These are phyloP conservation scores for Cyclocybe aegerita DNA, from an alignment of 768 basidiomycete species.

Conservation along the genomic window DNA sequence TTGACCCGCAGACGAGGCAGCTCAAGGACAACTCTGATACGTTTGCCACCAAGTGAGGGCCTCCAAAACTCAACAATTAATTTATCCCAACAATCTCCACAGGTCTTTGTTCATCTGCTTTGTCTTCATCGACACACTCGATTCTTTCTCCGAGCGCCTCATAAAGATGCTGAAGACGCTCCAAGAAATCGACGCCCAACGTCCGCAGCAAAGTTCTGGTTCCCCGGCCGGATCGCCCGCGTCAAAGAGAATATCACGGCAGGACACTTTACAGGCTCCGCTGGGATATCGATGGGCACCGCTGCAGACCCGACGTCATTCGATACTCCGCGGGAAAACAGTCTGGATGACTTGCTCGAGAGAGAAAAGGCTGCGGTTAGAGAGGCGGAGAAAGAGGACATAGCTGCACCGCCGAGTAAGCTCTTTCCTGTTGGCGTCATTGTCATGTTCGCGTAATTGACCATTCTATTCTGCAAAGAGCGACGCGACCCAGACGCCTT, in stretches of 20 bases:
- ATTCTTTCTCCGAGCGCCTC: conserved; percentile 38
- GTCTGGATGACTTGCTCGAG: neutral
- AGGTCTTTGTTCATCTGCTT: conserved; percentile 43
- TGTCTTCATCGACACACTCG: conserved; percentile 42
- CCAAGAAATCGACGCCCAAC: conserved; percentile 31
- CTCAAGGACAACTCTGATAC: conserved; percentile 26
- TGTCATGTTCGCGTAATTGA: neutral
- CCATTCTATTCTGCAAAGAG: conserved; percentile 4
- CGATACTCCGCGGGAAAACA: conserved; percentile 7
- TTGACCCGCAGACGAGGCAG: conserved; percentile 34
- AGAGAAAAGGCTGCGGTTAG: conserved; percentile 8
- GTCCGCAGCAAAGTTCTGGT: conserved; percentile 38
- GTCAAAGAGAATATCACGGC: conserved; percentile 34
- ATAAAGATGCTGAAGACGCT: conserved; percentile 29
- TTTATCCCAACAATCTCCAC: no score
- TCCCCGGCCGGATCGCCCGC: conserved; percentile 40
- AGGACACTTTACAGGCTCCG: conserved; percentile 21
- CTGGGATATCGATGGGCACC: conserved; percentile 35
- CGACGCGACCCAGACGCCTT: conserved; percentile 41
- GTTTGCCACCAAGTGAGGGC: conserved; percentile 33
- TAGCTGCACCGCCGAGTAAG: conserved; percentile 12
- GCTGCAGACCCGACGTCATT: conserved; percentile 34
- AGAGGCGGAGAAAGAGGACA: conserved; percentile 15
- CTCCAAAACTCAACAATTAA: no score
- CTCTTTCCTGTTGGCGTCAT: neutral